A percentile compares a stretch with the other conserved stretches of the same genome.
Evolutionary conservation across 441 rosid species (phyloP).

Genomic region (Erodium moschatum): DNA sequence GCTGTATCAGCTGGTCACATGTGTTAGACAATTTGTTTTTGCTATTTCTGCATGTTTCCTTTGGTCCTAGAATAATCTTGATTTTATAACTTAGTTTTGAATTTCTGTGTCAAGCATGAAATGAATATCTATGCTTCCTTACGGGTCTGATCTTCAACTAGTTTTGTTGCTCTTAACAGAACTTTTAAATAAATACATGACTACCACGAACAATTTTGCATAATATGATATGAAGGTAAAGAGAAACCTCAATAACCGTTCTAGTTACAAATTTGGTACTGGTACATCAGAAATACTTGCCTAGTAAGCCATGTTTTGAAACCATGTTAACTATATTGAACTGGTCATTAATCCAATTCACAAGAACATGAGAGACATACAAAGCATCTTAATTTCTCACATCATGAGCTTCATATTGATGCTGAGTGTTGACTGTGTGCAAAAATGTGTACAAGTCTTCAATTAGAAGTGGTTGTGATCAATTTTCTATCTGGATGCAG

Average conservation of each 20-base stretch:
- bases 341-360: background rate
- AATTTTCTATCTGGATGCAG: slow-evolving; percentile 26
- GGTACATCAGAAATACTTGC: background rate
- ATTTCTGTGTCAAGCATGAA: background rate
- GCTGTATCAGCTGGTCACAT: background rate
- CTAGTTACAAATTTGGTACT: background rate
- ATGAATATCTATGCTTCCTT: background rate
- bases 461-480: background rate
- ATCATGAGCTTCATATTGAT: background rate
- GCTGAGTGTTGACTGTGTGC: background rate
- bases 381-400: background rate
- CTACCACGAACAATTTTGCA: background rate
- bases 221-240: background rate
- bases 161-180: background rate
- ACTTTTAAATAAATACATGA: background rate
- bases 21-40: background rate
- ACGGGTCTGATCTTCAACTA: background rate
- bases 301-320: background rate
- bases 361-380: background rate
- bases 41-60: background rate
- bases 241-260: background rate
- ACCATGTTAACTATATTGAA: background rate
- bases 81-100: background rate
- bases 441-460: background rate
- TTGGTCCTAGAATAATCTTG: background rate